Evolutionary conservation across 208 protist species (phyloP).

Genomic region (Trypanosoma brucei): DNA sequence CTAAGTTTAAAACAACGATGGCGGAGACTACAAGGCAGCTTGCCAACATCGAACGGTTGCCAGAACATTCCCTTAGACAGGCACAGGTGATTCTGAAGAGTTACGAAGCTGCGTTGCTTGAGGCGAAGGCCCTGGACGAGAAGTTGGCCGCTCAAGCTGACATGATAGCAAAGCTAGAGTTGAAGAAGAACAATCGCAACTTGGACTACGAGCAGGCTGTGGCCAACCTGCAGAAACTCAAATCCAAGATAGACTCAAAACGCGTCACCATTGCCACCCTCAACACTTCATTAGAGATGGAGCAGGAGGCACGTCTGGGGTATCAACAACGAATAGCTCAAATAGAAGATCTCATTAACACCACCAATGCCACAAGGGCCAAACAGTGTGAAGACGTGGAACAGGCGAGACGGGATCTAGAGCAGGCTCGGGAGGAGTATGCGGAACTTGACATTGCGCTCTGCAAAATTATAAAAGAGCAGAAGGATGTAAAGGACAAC

Average conservation of each 20-base stretch:
- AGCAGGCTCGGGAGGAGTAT: conserved; percentile 52
- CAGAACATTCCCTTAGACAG: conserved; percentile 77
- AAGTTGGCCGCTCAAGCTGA: conserved; percentile 57
- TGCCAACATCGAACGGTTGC: conserved; percentile 74
- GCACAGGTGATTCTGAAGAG: conserved; percentile 66
- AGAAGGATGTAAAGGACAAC: conserved; percentile 41
- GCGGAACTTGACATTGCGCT: conserved; percentile 41
- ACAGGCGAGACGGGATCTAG: conserved; percentile 62
- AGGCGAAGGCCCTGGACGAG: conserved; percentile 60
- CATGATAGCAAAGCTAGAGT: conserved; percentile 69
- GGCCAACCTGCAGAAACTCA: conserved; percentile 58
- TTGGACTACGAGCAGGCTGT: conserved; percentile 59
- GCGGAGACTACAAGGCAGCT: conserved; percentile 65
- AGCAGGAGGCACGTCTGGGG: conserved; percentile 63
- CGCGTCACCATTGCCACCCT: conserved; percentile 85
- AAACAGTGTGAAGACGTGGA: conserved; percentile 65
- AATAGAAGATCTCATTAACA: conserved; percentile 72
- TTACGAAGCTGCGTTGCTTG: conserved; percentile 50
- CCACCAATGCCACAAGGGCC: conserved; percentile 43
- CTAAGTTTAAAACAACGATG: conserved; percentile 48
- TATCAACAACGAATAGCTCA: conserved; percentile 67
- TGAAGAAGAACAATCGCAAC: conserved; percentile 66
- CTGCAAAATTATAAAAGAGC: conserved; percentile 40
- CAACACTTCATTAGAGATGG: conserved; percentile 75
- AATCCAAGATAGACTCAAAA: conserved; percentile 68